These are phyloP conservation scores for Malbranchea zuffiana DNA, from an alignment of 2,329 filamentous ascomycete species.

Conservation along the genomic window DNA sequence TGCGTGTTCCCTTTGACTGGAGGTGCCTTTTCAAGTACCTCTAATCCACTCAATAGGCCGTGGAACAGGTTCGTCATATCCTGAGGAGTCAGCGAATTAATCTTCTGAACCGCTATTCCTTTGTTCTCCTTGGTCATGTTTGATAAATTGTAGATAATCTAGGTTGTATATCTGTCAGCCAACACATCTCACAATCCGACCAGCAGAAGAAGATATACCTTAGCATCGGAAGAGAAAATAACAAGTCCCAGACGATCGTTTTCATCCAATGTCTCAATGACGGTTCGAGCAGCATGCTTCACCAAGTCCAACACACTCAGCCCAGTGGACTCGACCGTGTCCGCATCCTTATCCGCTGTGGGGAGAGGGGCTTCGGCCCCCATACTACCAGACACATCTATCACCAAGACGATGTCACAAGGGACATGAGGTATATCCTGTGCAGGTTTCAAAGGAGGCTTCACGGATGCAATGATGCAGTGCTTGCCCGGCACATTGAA, in stretches of 20 bases:
- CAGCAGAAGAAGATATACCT: conserved; percentile 17
- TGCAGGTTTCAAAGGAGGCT: conserved; percentile 16
- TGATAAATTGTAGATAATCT: conserved; percentile 36
- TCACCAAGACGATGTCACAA: conserved; percentile 52
- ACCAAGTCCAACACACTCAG: conserved; percentile 48
- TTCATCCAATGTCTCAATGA: conserved; percentile 46
- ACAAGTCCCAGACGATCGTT: conserved; percentile 49
- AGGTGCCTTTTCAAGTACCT: conserved; percentile 34
- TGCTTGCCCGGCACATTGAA: conserved; percentile 10
- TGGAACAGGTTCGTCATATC: conserved; percentile 48
- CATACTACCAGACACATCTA: conserved; percentile 54
- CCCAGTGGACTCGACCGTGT: conserved; percentile 41
- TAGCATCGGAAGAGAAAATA: conserved; percentile 39
- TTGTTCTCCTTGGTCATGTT: conserved; percentile 42
- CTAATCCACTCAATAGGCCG: conserved; percentile 43
- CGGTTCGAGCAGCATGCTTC: conserved; percentile 50
- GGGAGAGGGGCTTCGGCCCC: conserved; percentile 37
- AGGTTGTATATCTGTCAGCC: conserved; percentile 4
- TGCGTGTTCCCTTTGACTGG: conserved; percentile 21
- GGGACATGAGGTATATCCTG: conserved; percentile 29
- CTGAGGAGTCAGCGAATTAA: conserved; percentile 34
- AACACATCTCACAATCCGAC: too few relatives aligned
- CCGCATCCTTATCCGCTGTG: conserved; percentile 17
- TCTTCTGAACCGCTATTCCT: conserved; percentile 29
- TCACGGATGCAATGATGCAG: conserved; percentile 17